Percentiles rank a stretch among this genome's conserved stretches.
phyloP scores from a whole-genome alignment of 2,329 filamentous ascomycete genomes.

The Fusarium sp. region DNA sequence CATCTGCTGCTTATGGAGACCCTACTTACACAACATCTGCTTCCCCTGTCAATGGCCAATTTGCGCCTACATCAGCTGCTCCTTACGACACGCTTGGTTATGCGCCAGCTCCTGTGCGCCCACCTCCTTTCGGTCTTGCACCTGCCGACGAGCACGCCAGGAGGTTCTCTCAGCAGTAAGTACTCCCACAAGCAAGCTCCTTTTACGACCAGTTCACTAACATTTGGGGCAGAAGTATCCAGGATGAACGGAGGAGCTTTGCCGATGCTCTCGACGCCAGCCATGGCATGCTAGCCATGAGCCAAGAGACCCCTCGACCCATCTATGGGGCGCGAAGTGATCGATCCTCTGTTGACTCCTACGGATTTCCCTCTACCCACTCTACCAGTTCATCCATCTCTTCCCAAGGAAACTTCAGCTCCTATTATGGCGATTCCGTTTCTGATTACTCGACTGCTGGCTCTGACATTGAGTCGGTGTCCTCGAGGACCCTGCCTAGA shows the following conservation, averaged over 20 bases:
- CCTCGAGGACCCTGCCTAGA: slow-evolving; percentile 86
- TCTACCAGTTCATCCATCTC: slow-evolving; percentile 94
- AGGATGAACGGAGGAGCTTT: slow-evolving; percentile 77
- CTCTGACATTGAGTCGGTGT: slow-evolving; percentile 86
- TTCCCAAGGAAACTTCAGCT: slow-evolving; percentile 82
- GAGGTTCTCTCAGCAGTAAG: slow-evolving; percentile 89
- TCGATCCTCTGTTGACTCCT: slow-evolving; percentile 85
- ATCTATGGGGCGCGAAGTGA: slow-evolving; percentile 82
- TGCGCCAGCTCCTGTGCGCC: slow-evolving; percentile 74
- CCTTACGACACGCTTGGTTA: slow-evolving; percentile 86
- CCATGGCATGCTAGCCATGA: slow-evolving; percentile 95
- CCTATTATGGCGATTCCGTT: slow-evolving; percentile 88
- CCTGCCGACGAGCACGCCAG: slow-evolving; percentile 70
- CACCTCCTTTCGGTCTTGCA: slow-evolving; percentile 68
- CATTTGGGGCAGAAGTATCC: slow-evolving; percentile 42
- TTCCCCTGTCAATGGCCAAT: slow-evolving; percentile 76
- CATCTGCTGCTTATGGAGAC: slow-evolving; percentile 79
- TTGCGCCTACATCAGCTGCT: slow-evolving; percentile 74
- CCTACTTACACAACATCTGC: slow-evolving; percentile 76
- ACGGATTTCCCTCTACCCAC: slow-evolving; percentile 89
- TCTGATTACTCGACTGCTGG: slow-evolving; percentile 94
- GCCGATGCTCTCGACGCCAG: slow-evolving; percentile 93
- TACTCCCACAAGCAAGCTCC: slow-evolving; percentile 53
- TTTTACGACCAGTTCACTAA: slow-evolving; percentile 17
- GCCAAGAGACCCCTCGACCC: slow-evolving; percentile 92